A percentile compares a stretch with the other conserved stretches of the same genome.
phyloP scores from a whole-genome alignment of 1,139 yeast species.

The Saccharomyces pastorianus region DNA sequence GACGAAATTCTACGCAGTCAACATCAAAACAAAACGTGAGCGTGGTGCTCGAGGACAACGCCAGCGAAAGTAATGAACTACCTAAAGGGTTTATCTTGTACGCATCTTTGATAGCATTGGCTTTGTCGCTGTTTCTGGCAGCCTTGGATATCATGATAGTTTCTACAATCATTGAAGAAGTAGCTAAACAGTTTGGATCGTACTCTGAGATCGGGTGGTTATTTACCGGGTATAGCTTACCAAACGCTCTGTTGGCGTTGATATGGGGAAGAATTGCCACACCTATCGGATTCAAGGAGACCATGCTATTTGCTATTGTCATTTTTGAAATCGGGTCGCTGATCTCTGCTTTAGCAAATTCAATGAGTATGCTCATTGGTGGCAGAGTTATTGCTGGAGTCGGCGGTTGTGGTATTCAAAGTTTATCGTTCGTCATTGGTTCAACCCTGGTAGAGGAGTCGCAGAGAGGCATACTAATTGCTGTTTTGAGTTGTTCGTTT shows the following conservation, averaged over 20 bases:
- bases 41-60: not conserved
- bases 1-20: not conserved
- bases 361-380: constrained; percentile 56
- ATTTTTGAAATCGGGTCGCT: constrained; percentile 59
- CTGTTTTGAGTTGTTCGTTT: constrained; percentile 45
- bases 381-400: constrained; percentile 66
- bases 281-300: constrained; percentile 52
- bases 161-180: constrained; percentile 47
- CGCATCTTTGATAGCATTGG: constrained; percentile 39
- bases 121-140: constrained; percentile 46
- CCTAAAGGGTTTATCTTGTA: constrained; percentile 2
- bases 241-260: constrained; percentile 51
- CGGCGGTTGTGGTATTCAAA: constrained; percentile 66
- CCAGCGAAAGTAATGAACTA: not conserved
- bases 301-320: constrained; percentile 42
- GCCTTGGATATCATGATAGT: constrained; percentile 67
- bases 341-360: constrained; percentile 47
- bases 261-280: constrained; percentile 56
- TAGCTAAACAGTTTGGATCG: constrained; percentile 46
- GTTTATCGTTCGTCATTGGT: constrained; percentile 50
- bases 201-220: constrained; percentile 56
- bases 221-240: constrained; percentile 50
- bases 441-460: constrained; percentile 55
- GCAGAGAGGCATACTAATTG: constrained; percentile 47
- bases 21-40: not conserved